Evolutionary conservation across 1,284 basidiomycete species (phyloP).

Genomic region (Cryptococcus sp.): DNA sequence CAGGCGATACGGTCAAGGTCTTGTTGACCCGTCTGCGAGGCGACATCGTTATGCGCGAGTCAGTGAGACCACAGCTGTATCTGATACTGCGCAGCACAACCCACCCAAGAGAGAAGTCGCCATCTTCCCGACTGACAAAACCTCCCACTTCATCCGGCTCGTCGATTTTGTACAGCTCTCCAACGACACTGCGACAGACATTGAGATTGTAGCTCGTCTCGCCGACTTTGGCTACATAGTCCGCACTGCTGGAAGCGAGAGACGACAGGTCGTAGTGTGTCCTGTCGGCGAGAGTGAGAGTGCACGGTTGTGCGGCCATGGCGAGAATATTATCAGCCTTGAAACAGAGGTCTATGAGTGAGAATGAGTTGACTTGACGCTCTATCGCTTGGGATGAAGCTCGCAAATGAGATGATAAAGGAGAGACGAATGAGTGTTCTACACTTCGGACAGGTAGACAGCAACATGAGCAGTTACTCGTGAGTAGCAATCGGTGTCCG

Average conservation of each 20-base stretch:
- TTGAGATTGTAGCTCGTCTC: slow-evolving; percentile 46
- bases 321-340: too few species aligned
- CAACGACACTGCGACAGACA: slow-evolving; percentile 48
- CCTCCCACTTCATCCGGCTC: slow-evolving; percentile 45
- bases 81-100: slow-evolving; percentile 8
- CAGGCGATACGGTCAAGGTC: slow-evolving; percentile 38
- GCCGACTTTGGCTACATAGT: slow-evolving; percentile 41
- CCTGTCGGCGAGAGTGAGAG: slow-evolving; percentile 45
- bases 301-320: slow-evolving; percentile 29
- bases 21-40: slow-evolving; percentile 34
- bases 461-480: neutral
- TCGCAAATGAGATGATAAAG: too few species aligned
- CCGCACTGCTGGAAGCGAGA: slow-evolving; percentile 35
- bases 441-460: slow-evolving; percentile 2
- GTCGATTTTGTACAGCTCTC: slow-evolving; percentile 47
- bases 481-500: too few species aligned
- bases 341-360: too few species aligned
- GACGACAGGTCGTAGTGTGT: slow-evolving; percentile 50
- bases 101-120: slow-evolving; percentile 49
- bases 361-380: too few species aligned
- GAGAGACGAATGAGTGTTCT: neutral
- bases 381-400: too few species aligned
- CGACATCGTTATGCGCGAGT: neutral
- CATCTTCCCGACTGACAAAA: slow-evolving; percentile 33
- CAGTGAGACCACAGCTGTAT: neutral